Evolutionary conservation across 805 yeast genomes (phyloP).

Genomic region (Clavispora vitiphila): DNA sequence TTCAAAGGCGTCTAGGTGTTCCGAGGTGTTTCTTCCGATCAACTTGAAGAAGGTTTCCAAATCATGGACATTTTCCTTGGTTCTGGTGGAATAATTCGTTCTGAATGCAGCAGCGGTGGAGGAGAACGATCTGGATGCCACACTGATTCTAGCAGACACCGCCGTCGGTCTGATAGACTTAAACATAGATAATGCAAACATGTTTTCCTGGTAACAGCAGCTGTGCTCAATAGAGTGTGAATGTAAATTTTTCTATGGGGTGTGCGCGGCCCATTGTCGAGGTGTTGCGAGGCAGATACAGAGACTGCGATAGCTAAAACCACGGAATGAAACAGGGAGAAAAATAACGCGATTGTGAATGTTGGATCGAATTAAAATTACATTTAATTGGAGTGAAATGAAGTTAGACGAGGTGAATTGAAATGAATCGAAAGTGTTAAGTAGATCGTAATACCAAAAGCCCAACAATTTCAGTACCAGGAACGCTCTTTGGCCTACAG

Average conservation of each 20-base stretch:
- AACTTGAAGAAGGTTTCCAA: conserved; percentile 65
- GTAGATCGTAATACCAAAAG: no score
- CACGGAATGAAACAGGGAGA: no score
- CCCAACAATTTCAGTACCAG: no score
- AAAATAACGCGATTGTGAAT: no score
- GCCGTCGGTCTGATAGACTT: conserved; percentile 3
- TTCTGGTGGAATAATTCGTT: conserved; percentile 50
- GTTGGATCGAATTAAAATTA: no score
- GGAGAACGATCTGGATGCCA: conserved; percentile 9
- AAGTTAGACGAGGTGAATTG: no score
- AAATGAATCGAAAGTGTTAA: no score
- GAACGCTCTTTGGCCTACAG: no score
- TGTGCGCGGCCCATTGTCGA: conserved; percentile 4
- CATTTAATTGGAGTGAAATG: no score
- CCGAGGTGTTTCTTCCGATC: conserved; percentile 73
- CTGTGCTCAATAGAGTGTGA: background rate
- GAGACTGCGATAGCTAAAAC: no score
- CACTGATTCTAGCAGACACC: conserved; percentile 1
- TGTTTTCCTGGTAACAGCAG: background rate
- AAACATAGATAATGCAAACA: conserved; percentile 10
- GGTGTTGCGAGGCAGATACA: background rate
- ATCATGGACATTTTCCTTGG: conserved; percentile 49
- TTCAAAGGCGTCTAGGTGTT: conserved; percentile 65
- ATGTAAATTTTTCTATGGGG: conserved; percentile 9
- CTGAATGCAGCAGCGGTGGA: conserved; percentile 10